Conservation (phyloP, 352 stramenopile genomes). For the Phytophthora citrophthora region DNA sequence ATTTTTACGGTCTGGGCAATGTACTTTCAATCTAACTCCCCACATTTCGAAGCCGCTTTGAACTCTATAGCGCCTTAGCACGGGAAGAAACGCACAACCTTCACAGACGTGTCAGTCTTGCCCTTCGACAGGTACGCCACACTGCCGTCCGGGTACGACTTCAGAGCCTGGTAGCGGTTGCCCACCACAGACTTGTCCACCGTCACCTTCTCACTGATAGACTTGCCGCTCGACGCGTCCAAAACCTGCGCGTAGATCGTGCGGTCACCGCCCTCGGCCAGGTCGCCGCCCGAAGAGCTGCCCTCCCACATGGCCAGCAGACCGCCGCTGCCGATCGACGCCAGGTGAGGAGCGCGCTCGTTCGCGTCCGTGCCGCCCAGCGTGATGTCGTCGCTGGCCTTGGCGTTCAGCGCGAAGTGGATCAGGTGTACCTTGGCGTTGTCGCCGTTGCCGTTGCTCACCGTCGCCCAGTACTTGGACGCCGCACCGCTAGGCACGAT, state of each 20-base stretch:
- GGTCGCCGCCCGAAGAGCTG: conserved; percentile 42
- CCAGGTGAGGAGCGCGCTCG: conserved; percentile 57
- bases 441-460: conserved; percentile 56
- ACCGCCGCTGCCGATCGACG: conserved; percentile 44
- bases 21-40: no score
- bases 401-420: conserved; percentile 57
- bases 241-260: conserved; percentile 62
- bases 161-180: conserved; percentile 73
- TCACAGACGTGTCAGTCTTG: conserved; percentile 40
- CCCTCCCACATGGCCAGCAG: conserved; percentile 63
- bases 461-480: conserved; percentile 65
- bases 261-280: conserved; percentile 28
- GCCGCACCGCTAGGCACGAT: conserved; percentile 43
- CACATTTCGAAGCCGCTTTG: no score
- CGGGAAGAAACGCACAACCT: conserved; percentile 53
- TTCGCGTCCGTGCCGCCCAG: conserved; percentile 56
- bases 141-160: conserved; percentile 51
- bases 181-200: conserved; percentile 52
- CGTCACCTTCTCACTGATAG: conserved; percentile 53
- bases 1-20: no score
- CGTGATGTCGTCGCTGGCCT: conserved; percentile 55
- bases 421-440: conserved; percentile 66
- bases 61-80: conserved; percentile 28
- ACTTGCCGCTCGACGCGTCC: conserved; percentile 41
- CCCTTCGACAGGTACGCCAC: conserved; percentile 63